Conservation (phyloP, 2,329 filamentous ascomycete genomes). For the Ilyonectria robusta region DNA sequence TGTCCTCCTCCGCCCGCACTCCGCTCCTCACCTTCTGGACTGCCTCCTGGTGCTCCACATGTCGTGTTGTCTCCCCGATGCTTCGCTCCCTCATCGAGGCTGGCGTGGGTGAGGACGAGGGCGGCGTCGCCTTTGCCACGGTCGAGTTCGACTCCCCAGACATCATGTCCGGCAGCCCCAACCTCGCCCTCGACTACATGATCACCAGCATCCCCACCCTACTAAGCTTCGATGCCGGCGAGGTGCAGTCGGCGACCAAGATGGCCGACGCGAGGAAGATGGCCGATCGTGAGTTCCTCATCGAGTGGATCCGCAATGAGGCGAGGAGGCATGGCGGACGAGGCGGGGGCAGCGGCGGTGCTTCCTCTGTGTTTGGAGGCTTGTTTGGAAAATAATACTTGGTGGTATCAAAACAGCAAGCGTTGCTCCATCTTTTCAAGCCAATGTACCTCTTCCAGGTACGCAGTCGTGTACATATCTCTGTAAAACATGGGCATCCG, state of each 20-base stretch:
- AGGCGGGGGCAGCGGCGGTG: conserved; percentile 57
- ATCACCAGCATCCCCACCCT: conserved; percentile 71
- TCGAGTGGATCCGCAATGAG: conserved; percentile 68
- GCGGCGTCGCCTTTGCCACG: conserved; percentile 67
- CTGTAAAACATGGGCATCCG: background rate
- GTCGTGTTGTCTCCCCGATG: conserved; percentile 65
- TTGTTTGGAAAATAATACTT: conserved; percentile 55
- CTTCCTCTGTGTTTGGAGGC: conserved; percentile 54
- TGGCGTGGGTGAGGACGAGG: conserved; percentile 68
- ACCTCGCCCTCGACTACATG: conserved; percentile 68
- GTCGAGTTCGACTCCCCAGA: conserved; percentile 72
- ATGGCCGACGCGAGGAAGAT: conserved; percentile 65
- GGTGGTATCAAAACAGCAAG: background rate
- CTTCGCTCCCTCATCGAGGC: conserved; percentile 63
- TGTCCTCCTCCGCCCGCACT: conserved; percentile 66
- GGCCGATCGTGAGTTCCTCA: conserved; percentile 64
- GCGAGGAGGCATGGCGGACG: conserved; percentile 62
- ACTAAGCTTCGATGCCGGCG: conserved; percentile 69
- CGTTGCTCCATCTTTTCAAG: background rate
- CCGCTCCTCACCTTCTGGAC: conserved; percentile 75
- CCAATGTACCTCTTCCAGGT: background rate
- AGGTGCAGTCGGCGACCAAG: conserved; percentile 64
- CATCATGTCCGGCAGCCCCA: conserved; percentile 60
- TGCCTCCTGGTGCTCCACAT: conserved; percentile 70
- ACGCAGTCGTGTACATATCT: conserved; percentile 1